Conservation (phyloP, 1,284 basidiomycete species). For the Marasmius tenuissimus region DNA sequence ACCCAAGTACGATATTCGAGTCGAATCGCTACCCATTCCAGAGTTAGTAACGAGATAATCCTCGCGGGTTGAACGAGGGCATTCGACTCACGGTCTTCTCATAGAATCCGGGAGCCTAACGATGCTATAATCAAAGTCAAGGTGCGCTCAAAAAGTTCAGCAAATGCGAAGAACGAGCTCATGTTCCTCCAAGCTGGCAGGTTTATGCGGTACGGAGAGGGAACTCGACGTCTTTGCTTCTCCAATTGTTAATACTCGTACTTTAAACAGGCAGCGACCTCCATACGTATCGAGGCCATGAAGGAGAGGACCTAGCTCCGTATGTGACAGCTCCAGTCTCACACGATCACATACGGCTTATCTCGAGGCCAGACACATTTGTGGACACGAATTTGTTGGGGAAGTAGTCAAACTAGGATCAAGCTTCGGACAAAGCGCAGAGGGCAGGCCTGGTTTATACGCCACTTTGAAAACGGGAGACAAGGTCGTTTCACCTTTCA, state of each 20-base stretch:
- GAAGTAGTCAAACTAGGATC: conserved; percentile 73
- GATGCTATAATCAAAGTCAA: conserved; percentile 76
- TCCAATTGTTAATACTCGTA: neutral
- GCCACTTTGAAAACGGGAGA: conserved; percentile 74
- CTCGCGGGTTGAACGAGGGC: neutral
- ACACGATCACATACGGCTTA: neutral
- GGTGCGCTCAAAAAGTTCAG: conserved; percentile 32
- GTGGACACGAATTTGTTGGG: conserved; percentile 86
- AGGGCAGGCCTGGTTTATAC: conserved; percentile 61
- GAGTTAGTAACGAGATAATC: conserved; percentile 33
- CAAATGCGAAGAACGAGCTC: neutral
- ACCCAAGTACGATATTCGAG: conserved; percentile 65
- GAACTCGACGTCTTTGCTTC: neutral
- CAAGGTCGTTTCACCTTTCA: conserved; percentile 87
- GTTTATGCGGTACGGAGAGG: conserved; percentile 57
- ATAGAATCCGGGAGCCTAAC: conserved; percentile 67
- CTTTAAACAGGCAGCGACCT: conserved; percentile 62
- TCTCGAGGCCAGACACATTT: conserved; percentile 46
- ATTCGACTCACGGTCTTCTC: no score
- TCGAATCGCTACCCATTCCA: conserved; percentile 59
- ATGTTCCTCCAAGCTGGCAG: conserved; percentile 51
- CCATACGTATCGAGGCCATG: conserved; percentile 72
- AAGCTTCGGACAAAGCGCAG: conserved; percentile 47
- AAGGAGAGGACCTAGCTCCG: conserved; percentile 37
- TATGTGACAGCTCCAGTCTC: neutral